Evolutionary conservation across 306 rosid genomes (phyloP), one percentile per base, ranked within the genome.

Genomic region (Trichosanthes truncata): DNA sequence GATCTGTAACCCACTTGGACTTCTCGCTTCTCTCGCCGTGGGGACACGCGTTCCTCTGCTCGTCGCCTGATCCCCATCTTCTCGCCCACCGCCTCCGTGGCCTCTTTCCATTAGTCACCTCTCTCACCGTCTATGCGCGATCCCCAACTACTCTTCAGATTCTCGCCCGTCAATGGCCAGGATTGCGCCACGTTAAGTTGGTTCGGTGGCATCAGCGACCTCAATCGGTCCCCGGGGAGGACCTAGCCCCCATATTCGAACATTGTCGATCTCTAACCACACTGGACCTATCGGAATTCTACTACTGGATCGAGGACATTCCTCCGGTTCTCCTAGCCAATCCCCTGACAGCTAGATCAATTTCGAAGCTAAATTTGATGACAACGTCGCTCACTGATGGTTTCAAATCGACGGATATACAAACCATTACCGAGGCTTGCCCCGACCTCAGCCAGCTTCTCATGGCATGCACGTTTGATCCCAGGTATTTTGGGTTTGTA

Each of bases 191-290:
- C 49, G 90, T 89, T 59, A 90, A 87, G 84, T 92, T 95, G 4
- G 90, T 95, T 36, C 90, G 99, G 2, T 93, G 99, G 99, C 99
- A 95, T 83, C 93, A 82, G 78, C 93, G 97, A 11, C 95, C 92
- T 0, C 88, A 79, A 4, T 74, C 85, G 15, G 55, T 11, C 0
- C 78, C 65, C 5, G 96, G 96, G 11, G 83, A 93, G 5, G 97
- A 95, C 81, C 92, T 93, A 85, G 81, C 81, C 51, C 82, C 87
- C 8, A 43, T 95, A 5, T 86, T 93, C 41, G 85, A 82, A 25
- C 87, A 83, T n/a, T 95, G 97, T 77, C 83, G 60, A 29, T 77
- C 87, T 1, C 87, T 93, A 3, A 43, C 86, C 23, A 86, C 94
- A 10, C 86, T 95, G 56, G 97, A 95, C 85, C 82, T 93, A 15